Evolutionary conservation across 345 rosid species (phyloP).

Genomic region (Lepidium aucheri): DNA sequence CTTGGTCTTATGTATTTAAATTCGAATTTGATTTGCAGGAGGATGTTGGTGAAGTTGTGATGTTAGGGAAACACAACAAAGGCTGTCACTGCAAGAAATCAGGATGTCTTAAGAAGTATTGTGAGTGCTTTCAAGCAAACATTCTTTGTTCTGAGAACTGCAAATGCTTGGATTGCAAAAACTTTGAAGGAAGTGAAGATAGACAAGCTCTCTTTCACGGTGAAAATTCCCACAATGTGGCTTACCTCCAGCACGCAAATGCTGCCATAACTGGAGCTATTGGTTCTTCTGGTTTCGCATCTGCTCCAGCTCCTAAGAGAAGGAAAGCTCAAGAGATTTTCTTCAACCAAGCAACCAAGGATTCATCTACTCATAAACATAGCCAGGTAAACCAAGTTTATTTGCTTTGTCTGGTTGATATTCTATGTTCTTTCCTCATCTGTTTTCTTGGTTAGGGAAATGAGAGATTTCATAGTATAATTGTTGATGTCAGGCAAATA

Average conservation of each 20-base stretch:
- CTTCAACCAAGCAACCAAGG: slow-evolving; percentile 53
- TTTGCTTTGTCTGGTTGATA: background rate
- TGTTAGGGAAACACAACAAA: slow-evolving; percentile 85
- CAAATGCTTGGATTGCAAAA: slow-evolving; percentile 97
- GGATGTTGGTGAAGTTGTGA: slow-evolving; percentile 59
- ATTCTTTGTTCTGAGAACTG: slow-evolving; percentile 97
- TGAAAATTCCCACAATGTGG: slow-evolving; percentile 55
- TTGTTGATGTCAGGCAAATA: slow-evolving; percentile 43
- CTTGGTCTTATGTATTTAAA: background rate
- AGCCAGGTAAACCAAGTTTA: slow-evolving; percentile 49
- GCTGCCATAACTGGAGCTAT: slow-evolving; percentile 98
- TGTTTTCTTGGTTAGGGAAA: background rate
- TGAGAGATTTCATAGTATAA: slow-evolving; percentile 2
- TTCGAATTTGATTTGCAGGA: slow-evolving; percentile 39
- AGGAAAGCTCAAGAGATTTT: slow-evolving; percentile 70
- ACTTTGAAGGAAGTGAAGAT: slow-evolving; percentile 95
- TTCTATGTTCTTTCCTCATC: background rate
- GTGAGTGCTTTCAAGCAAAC: slow-evolving; percentile 98
- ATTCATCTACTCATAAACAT: slow-evolving; percentile 47
- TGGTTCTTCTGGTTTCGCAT: slow-evolving; percentile 82
- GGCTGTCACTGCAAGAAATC: slow-evolving; percentile 99
- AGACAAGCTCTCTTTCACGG: slow-evolving; percentile 88
- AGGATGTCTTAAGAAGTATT: slow-evolving; percentile 97
- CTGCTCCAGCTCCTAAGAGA: slow-evolving; percentile 64
- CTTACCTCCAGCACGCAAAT: slow-evolving; percentile 85